These are phyloP conservation scores for Rhodotorula sp. DNA, from an alignment of 1,284 basidiomycete genomes.

Conservation along the genomic window DNA sequence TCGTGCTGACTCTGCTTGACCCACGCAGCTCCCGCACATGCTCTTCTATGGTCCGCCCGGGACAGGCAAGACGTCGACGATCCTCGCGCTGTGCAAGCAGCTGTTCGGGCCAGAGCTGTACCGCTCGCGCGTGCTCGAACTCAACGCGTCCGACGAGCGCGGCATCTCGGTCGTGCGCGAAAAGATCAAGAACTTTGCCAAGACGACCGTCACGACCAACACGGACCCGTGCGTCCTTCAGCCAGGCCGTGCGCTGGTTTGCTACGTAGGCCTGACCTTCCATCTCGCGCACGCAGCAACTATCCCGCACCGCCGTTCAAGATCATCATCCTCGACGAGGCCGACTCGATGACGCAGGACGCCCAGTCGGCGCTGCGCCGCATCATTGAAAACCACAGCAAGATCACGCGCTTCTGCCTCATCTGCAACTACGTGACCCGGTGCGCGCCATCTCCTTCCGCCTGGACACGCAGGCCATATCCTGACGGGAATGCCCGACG, in stretches of 20 bases:
- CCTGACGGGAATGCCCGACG: background rate
- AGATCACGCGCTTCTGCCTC: conserved; percentile 96
- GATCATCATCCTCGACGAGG: conserved; percentile 98
- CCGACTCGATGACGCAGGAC: conserved; percentile 99
- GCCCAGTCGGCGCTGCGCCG: conserved; percentile 92
- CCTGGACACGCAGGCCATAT: background rate
- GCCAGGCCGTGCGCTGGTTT: background rate
- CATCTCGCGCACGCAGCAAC: conserved; percentile 17
- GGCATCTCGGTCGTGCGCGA: conserved; percentile 96
- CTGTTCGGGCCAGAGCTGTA: conserved; percentile 97
- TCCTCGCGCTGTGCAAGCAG: conserved; percentile 89
- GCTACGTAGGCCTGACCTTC: background rate
- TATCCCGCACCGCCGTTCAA: conserved; percentile 99
- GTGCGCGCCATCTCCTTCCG: conserved; percentile 55
- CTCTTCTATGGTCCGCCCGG: conserved; percentile 99
- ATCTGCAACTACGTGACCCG: conserved; percentile 99
- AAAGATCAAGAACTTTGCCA: conserved; percentile 98
- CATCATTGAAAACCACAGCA: conserved; percentile 98
- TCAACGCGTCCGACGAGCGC: conserved; percentile 99
- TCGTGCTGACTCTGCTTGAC: background rate
- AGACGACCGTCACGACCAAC: conserved; percentile 54
- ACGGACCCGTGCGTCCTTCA: conserved; percentile 36
- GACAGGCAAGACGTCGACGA: conserved; percentile 97
- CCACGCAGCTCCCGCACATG: conserved; percentile 89
- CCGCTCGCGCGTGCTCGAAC: conserved; percentile 85